Percentiles rank a stretch among this genome's conserved stretches.
These are phyloP conservation scores for Mycena rebaudengoi DNA, from an alignment of 768 basidiomycete genomes.

Conservation along the genomic window DNA sequence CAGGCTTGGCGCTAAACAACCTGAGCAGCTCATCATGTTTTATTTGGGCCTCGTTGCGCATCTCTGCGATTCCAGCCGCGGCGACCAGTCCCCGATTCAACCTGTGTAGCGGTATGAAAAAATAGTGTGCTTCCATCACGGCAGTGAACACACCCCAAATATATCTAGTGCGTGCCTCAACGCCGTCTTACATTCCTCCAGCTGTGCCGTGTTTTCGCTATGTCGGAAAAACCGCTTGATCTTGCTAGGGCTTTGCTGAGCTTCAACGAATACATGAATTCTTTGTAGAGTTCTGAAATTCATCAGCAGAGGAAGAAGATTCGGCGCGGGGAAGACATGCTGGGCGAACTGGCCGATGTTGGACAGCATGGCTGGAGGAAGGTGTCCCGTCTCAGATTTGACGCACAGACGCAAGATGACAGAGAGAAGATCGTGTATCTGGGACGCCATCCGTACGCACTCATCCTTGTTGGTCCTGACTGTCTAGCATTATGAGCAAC, in stretches of 20 bases:
- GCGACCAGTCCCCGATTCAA: not conserved
- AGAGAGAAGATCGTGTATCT: conserved; percentile 13
- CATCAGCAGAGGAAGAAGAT: not conserved
- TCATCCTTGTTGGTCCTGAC: conserved; percentile 10
- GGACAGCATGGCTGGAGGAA: conserved; percentile 3
- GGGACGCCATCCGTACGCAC: conserved; percentile 8
- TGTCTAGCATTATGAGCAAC: not conserved
- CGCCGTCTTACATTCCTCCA: conserved; percentile 7
- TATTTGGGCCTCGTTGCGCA: not conserved
- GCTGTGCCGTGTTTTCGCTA: conserved; percentile 7
- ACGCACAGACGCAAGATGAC: conserved; percentile 3
- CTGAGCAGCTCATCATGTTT: not conserved
- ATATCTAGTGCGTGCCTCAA: conserved; percentile 8
- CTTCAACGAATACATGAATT: conserved; percentile 4
- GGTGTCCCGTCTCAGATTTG: not conserved
- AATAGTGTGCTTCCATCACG: not conserved
- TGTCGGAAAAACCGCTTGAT: conserved; percentile 10
- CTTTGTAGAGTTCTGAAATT: conserved; percentile 21
- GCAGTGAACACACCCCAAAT: conserved; percentile 11
- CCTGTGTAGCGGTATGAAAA: not conserved
- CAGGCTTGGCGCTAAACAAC: not conserved
- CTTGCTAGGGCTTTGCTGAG: conserved; percentile 7
- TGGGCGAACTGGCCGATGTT: conserved; percentile 13
- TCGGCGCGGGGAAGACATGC: not conserved
- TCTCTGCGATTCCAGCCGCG: not conserved